phyloP scores from a whole-genome alignment of 192 early-diverging fungal species.

The Podila verticillata region DNA sequence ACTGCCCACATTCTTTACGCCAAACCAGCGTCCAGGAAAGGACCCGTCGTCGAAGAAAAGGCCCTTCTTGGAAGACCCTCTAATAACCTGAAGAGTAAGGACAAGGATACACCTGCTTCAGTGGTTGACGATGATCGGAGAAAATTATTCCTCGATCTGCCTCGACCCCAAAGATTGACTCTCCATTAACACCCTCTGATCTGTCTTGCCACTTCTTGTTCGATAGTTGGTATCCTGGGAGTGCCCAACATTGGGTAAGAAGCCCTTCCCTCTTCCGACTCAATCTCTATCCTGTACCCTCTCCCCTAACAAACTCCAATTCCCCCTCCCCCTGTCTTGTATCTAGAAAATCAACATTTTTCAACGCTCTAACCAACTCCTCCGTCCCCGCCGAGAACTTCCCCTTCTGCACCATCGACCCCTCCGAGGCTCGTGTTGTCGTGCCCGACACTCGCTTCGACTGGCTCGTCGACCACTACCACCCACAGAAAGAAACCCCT shows the following conservation, averaged over 20 bases:
- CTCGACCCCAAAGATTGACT: too few relatives aligned
- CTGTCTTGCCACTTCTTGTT: neutral
- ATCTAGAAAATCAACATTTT: conserved; percentile 62
- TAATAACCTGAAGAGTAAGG: conserved; percentile 75
- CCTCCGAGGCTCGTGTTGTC: conserved; percentile 71
- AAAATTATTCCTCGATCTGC: neutral
- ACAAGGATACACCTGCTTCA: neutral
- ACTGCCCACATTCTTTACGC: conserved; percentile 16
- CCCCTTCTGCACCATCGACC: conserved; percentile 87
- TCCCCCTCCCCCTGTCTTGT: neutral
- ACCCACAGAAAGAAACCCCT: conserved; percentile 68
- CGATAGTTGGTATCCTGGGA: conserved; percentile 74
- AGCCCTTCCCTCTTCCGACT: neutral
- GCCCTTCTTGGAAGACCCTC: conserved; percentile 76
- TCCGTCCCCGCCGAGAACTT: conserved; percentile 75
- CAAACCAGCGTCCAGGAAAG: conserved; percentile 31
- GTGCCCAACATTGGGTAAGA: conserved; percentile 86
- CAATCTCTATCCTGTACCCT: neutral
- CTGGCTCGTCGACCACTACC: conserved; percentile 69
- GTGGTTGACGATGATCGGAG: too few relatives aligned
- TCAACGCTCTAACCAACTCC: conserved; percentile 64
- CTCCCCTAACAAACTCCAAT: neutral
- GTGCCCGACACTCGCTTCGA: conserved; percentile 79
- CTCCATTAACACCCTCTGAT: neutral
- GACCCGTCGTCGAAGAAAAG: conserved; percentile 61